Evolutionary conservation across 2,329 filamentous ascomycete genomes (phyloP), one percentile per base, ranked within the genome.

Genomic region (Thelonectria rubi): DNA sequence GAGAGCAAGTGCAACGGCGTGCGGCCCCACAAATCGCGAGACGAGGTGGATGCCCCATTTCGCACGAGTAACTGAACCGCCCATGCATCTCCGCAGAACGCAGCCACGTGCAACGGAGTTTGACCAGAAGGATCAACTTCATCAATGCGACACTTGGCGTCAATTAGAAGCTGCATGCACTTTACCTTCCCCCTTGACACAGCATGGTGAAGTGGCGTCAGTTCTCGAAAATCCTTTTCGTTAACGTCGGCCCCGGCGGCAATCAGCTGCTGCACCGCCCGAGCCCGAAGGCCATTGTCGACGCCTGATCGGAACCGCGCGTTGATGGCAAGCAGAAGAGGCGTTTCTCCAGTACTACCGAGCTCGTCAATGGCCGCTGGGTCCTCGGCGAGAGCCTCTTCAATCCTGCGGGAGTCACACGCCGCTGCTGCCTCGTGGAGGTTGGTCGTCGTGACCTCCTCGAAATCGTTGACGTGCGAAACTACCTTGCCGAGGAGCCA

Each of bases 161-260:
- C 56, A 3, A 69, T 48, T 1, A 69, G n/a, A 0, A 51, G 5
- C 2, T 40, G 58, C 21, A 50, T 17, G 15, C 53, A 45, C 14
- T 58, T 43, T 0, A 24, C 0, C 4, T n/a, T 2, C 5, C 18
- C 2, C 0, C 0, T 1, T 0, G 0, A 0, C 1, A 30, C 50
- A 14, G 66, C 62, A 3, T 1, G 0, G 5, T 54, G 57, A 6
- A 67, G 61, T 4, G 63, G 30, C 1, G 66, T 58, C 12, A 0
- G 0, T 1, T 51, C 54, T 0, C 3, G 0, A 1, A 15, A 14
- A 3, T 12, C 12, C n/a, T 37, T 34, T 17, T 32, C 10, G 9
- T 69, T n/a, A 26, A 67, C 14, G 7, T 67, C 42, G 4, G 54
- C 64, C 3, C 55, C 55, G 1, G 60, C 60, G 12, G 26, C 55